Base-by-base conservation (phyloP, 805 yeast species). In the Candida anglica region DNA sequence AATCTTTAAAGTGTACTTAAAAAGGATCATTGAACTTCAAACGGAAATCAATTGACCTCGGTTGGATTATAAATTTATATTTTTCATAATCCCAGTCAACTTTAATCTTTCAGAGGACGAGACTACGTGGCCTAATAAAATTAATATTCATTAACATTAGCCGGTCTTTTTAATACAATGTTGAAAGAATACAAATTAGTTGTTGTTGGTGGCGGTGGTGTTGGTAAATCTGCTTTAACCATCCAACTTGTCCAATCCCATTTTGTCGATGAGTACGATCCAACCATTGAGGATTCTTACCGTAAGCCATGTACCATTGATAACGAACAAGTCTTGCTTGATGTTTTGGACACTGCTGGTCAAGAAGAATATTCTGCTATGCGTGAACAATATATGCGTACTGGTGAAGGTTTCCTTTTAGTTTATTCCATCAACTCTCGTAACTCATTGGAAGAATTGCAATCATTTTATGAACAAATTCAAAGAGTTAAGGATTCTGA, bases 181-280 rank as follows among this genome's bases (percentile, higher is more conserved):
- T 69, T 76, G 37, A 74, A 83, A 59, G 96, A 89, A 60, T 91
- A 81, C 58, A 88, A 94, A 56, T 65, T 93, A 39, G 98, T 93
- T 4, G 97, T 91, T 28, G 96, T 91, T 37, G 98, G 98, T 37
- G 97, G 97, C 25, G 98, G 98, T 55, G 97, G 96, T 63, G 98
- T 93, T 36, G 98, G 98, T 64, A 93, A 93, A 60, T 83, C 95
- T 16, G 98, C 98, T 5, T 68, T 93, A 43, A 93, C 98, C 18
- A 93, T 93, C 44, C 95, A 93, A 60, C 73, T 93, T 52, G 88
- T 93, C 36, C 98, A 91, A 59, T 78, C 88, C 22, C 96, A 89
- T 52, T 93, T 93, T 54, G 95, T 91, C 20, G 96, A 89, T 58
- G 98, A 93, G 58, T 93, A 93, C 53, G 98, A 93, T 63, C 98